Percentiles rank a stretch among this genome's conserved stretches.
Conservation (phyloP, 768 basidiomycete species). For the Phanerochaete sordida region DNA sequence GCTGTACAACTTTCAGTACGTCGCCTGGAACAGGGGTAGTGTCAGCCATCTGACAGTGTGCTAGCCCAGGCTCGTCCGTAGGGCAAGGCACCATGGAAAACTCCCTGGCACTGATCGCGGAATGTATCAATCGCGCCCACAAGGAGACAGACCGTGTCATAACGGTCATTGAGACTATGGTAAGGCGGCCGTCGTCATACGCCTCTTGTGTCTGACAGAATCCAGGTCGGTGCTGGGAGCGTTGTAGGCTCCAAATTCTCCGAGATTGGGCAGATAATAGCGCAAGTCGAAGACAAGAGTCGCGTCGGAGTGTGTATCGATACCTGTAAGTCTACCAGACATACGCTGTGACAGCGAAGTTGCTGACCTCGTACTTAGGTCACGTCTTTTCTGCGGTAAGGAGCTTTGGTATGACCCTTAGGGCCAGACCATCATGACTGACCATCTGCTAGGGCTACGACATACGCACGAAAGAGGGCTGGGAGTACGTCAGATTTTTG, state of each 20-base stretch:
- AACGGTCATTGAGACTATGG: conserved; percentile 85
- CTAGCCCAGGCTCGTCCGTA: conserved; percentile 72
- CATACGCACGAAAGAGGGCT: conserved; percentile 66
- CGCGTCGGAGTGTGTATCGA: conserved; percentile 83
- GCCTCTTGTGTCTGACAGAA: neutral
- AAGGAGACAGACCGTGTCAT: conserved; percentile 52
- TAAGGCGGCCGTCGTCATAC: conserved; percentile 16
- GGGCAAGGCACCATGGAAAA: conserved; percentile 59
- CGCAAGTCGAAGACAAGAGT: conserved; percentile 63
- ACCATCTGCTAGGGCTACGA: conserved; percentile 93
- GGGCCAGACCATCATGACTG: no score
- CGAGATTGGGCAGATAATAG: conserved; percentile 68
- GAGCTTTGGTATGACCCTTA: no score
- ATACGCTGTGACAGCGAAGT: no score
- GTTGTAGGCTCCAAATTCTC: conserved; percentile 70
- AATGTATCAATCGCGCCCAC: conserved; percentile 74
- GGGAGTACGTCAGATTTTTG: conserved; percentile 50
- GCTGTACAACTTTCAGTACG: conserved; percentile 85
- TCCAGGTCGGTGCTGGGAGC: conserved; percentile 75
- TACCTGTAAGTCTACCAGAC: conserved; percentile 57
- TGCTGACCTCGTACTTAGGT: conserved; percentile 46
- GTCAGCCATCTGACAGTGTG: neutral
- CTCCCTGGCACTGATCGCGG: conserved; percentile 62
- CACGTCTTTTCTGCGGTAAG: conserved; percentile 76
- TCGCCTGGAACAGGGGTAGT: neutral